These are phyloP conservation scores for Cicer judaicum DNA, from an alignment of 306 rosid species.

Conservation along the genomic window DNA sequence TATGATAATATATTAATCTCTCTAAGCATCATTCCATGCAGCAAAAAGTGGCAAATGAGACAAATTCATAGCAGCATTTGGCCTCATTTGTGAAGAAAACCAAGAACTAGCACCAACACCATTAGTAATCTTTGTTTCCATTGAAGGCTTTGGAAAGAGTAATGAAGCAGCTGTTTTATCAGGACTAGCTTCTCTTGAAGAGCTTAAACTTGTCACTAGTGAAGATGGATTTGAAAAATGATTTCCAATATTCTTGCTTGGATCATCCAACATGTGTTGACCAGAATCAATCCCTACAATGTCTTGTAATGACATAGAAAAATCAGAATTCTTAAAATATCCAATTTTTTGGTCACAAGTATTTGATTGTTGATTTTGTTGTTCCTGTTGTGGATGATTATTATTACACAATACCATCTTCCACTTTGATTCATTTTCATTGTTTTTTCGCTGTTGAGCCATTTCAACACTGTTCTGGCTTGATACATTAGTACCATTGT, in stretches of 20 bases:
- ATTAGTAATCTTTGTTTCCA: slow-evolving; percentile 54
- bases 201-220: slow-evolving; percentile 73
- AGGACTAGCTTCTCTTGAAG: slow-evolving; percentile 89
- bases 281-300: slow-evolving; percentile 64
- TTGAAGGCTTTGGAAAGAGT: slow-evolving; percentile 61
- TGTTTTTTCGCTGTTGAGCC: slow-evolving; percentile 39
- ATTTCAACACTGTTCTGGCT: slow-evolving; percentile 46
- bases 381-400: slow-evolving; percentile 42
- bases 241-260: slow-evolving; percentile 50
- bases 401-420: slow-evolving; percentile 53
- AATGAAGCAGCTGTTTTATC: slow-evolving; percentile 63
- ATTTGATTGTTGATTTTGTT: slow-evolving; percentile 38
- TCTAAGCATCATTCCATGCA: slow-evolving; percentile 79
- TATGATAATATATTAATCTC: neutral
- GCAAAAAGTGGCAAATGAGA: slow-evolving; percentile 87
- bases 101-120: slow-evolving; percentile 60
- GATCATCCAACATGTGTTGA: slow-evolving; percentile 49
- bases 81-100: slow-evolving; percentile 78
- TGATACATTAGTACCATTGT: slow-evolving; percentile 23
- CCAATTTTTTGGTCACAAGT: slow-evolving; percentile 53
- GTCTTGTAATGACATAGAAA: slow-evolving; percentile 68
- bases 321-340: slow-evolving; percentile 53
- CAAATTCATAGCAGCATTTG: slow-evolving; percentile 64
- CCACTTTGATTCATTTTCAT: slow-evolving; percentile 57
- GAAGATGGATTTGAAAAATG: slow-evolving; percentile 83